Conservation (phyloP, 1,139 yeast species). For the Zygoascus sp. region DNA sequence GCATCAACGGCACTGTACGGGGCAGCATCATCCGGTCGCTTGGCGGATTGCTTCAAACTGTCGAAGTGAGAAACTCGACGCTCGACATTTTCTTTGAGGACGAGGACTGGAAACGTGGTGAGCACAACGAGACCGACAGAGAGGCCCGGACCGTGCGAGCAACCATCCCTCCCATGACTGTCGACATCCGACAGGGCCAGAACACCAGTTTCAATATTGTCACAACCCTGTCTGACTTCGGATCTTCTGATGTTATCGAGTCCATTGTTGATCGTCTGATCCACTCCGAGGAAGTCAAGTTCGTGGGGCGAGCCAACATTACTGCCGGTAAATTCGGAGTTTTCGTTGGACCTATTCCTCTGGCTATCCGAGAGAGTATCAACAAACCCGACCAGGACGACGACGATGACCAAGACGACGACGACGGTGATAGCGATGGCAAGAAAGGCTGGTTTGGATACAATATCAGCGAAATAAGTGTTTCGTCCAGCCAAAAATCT, state of each 20-base stretch:
- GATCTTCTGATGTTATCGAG: slow-evolving; percentile 23
- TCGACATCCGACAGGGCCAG: slow-evolving; percentile 19
- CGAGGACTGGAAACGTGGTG: slow-evolving; percentile 5
- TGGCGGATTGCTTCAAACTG: slow-evolving; percentile 16
- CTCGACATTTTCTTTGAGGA: slow-evolving; percentile 20
- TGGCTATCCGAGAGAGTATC: slow-evolving; percentile 20
- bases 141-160: slow-evolving; percentile 24
- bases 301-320: slow-evolving; percentile 20
- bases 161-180: slow-evolving; percentile 22
- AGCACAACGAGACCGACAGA: slow-evolving; percentile 10
- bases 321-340: slow-evolving; percentile 21
- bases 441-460: slow-evolving; percentile 11
- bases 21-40: slow-evolving; percentile 14
- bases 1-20: slow-evolving; percentile 17
- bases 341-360: slow-evolving; percentile 23
- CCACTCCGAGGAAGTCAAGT: slow-evolving; percentile 20
- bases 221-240: slow-evolving; percentile 26
- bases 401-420: slow-evolving; percentile 12
- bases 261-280: slow-evolving; percentile 22
- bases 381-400: slow-evolving; percentile 13
- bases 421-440: slow-evolving; percentile 12
- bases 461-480: slow-evolving; percentile 6
- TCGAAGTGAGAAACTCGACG: slow-evolving; percentile 18
- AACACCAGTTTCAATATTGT: slow-evolving; percentile 24
- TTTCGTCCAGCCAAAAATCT: neutral